phyloP scores from a whole-genome alignment of 176 grass and related monocot species.

The Eleusine indica region DNA sequence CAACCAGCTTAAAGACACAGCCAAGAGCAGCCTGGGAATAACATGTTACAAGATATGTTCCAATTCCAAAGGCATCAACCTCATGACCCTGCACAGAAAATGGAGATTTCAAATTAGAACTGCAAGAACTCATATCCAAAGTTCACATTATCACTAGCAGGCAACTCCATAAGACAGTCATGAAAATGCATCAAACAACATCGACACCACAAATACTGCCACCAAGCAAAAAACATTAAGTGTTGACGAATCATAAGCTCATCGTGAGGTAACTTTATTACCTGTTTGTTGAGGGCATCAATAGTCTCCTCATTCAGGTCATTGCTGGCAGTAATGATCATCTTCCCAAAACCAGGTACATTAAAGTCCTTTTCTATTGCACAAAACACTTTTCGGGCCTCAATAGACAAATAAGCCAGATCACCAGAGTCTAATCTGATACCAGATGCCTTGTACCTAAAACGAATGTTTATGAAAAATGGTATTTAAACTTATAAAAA shows the following conservation, averaged over 20 bases:
- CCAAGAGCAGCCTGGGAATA: slow-evolving; percentile 98
- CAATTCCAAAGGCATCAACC: slow-evolving; percentile 96
- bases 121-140: slow-evolving; percentile 15
- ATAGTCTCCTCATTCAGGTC: slow-evolving; percentile 98
- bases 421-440: slow-evolving; percentile 99
- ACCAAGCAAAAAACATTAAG: not conserved
- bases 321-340: slow-evolving; percentile 91
- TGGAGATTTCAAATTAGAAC: slow-evolving; percentile 24
- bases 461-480: slow-evolving; percentile 25
- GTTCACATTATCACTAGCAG: slow-evolving; percentile 4
- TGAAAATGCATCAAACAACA: slow-evolving; percentile 11
- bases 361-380: slow-evolving; percentile 76
- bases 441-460: slow-evolving; percentile 89
- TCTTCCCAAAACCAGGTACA: slow-evolving; percentile 73
- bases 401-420: slow-evolving; percentile 88
- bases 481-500: slow-evolving; percentile 30
- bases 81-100: slow-evolving; percentile 82
- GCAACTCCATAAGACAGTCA: slow-evolving; percentile 15
- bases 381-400: slow-evolving; percentile 80
- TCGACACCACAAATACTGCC: slow-evolving; percentile 3
- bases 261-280: slow-evolving; percentile 34
- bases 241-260: not conserved
- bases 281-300: slow-evolving; percentile 98
- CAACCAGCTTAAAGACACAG: slow-evolving; percentile 99
- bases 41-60: slow-evolving; percentile 95